These are phyloP conservation scores for Kwoniella dejecticola DNA, from an alignment of 768 basidiomycete genomes.

Conservation along the genomic window DNA sequence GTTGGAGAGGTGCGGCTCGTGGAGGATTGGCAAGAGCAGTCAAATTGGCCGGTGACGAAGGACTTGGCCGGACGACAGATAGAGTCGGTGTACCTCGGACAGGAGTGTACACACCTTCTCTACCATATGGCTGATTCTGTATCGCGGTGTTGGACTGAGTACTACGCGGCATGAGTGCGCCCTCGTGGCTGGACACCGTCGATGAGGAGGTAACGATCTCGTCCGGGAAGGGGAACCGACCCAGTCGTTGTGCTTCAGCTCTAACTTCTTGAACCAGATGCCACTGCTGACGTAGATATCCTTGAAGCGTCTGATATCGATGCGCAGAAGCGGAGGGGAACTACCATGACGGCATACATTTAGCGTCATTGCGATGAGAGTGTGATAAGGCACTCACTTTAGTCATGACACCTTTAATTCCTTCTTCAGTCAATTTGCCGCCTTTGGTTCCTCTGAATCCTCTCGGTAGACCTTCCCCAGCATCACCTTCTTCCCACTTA, in stretches of 20 bases:
- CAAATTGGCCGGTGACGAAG: conserved; percentile 45
- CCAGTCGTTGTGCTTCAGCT: conserved; percentile 43
- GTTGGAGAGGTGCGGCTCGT: conserved; percentile 9
- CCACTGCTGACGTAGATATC: conserved; percentile 80
- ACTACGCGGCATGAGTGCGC: not conserved
- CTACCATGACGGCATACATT: conserved; percentile 58
- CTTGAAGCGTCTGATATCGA: conserved; percentile 75
- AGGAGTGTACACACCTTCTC: conserved; percentile 20
- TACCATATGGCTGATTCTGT: conserved; percentile 20
- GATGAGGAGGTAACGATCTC: conserved; percentile 20
- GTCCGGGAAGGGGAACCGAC: conserved; percentile 37
- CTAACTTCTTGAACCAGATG: conserved; percentile 61
- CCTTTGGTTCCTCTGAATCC: conserved; percentile 44
- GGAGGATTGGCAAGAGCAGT: conserved; percentile 18
- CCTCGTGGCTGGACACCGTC: conserved; percentile 23
- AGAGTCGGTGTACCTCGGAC: conserved; percentile 11
- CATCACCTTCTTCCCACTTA: conserved; percentile 49
- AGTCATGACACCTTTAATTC: conserved; percentile 57
- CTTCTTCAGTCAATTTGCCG: conserved; percentile 51
- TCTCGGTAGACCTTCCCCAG: conserved; percentile 46
- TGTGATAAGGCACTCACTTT: conserved; percentile 57
- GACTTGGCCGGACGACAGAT: conserved; percentile 39
- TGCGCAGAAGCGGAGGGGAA: conserved; percentile 88
- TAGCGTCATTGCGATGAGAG: not conserved
- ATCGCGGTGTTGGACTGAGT: conserved; percentile 13